Evolutionary conservation across 176 grass and related monocot species (phyloP).

Genomic region (Calamus simplicifolius): DNA sequence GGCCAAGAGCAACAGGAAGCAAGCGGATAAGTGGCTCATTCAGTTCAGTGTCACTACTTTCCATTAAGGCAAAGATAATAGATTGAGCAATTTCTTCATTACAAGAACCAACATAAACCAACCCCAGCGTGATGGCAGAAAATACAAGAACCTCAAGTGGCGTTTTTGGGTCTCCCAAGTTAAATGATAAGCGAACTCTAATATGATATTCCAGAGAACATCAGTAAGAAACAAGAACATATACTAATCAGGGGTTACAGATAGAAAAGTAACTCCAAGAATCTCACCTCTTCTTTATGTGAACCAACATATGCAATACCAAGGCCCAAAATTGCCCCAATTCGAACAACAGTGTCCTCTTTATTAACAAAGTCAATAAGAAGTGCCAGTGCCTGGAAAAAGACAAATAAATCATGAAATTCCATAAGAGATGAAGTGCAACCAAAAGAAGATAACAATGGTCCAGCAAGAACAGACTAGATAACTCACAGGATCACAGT

Average conservation of each 20-base stretch:
- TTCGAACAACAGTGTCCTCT: conserved; percentile 77
- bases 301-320: conserved; percentile 96
- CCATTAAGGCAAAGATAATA: conserved; percentile 90
- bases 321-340: conserved; percentile 89
- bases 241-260: neutral
- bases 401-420: neutral
- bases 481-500: conserved; percentile 81
- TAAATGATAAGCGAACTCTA: conserved; percentile 50
- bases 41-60: conserved; percentile 73
- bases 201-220: conserved; percentile 42
- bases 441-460: no score
- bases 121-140: conserved; percentile 71
- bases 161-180: conserved; percentile 72
- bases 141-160: conserved; percentile 86
- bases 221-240: conserved; percentile 16
- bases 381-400: conserved; percentile 69
- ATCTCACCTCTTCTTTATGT: conserved; percentile 75
- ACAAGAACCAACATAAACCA: conserved; percentile 94
- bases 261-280: conserved; percentile 1
- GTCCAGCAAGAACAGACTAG: neutral
- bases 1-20: conserved; percentile 84
- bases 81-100: conserved; percentile 96
- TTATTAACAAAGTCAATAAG: conserved; percentile 87
- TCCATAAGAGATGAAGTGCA: no score
- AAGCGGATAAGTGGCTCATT: conserved; percentile 73